phyloP scores from a whole-genome alignment of 345 rosid species.

The Arabidopsis suecica region DNA sequence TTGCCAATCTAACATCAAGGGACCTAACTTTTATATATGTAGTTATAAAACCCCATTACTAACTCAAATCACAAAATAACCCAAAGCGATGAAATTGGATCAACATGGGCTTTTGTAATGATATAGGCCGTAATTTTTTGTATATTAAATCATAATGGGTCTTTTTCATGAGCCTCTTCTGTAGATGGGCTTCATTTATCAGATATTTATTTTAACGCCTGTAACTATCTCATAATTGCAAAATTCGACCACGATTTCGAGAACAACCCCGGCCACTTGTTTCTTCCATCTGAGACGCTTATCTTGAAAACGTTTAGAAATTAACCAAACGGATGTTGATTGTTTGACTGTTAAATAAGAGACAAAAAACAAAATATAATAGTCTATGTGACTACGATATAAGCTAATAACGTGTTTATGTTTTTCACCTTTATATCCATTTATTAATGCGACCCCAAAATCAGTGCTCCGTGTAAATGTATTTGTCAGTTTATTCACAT shows the following conservation, averaged over 20 bases:
- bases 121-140: background rate
- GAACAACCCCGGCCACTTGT: background rate
- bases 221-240: constrained; percentile 2
- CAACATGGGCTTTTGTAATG: too few relatives aligned
- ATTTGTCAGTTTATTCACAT: background rate
- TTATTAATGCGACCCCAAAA: background rate
- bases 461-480: background rate
- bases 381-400: background rate
- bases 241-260: background rate
- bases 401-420: background rate
- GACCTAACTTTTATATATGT: too few relatives aligned
- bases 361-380: background rate
- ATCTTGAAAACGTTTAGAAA: constrained; percentile 6
- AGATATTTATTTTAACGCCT: background rate
- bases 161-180: background rate
- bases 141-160: background rate
- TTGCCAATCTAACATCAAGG: too few relatives aligned
- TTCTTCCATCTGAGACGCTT: background rate
- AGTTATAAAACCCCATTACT: too few relatives aligned
- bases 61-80: too few relatives aligned
- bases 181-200: background rate
- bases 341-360: constrained; percentile 17
- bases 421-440: constrained; percentile 1
- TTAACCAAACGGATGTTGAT: constrained; percentile 16
- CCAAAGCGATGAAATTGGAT: too few relatives aligned